Evolutionary conservation across 2,329 filamentous ascomycete genomes (phyloP), one percentile per base, ranked within the genome.

Genomic region (Hypomyces rosellus): DNA sequence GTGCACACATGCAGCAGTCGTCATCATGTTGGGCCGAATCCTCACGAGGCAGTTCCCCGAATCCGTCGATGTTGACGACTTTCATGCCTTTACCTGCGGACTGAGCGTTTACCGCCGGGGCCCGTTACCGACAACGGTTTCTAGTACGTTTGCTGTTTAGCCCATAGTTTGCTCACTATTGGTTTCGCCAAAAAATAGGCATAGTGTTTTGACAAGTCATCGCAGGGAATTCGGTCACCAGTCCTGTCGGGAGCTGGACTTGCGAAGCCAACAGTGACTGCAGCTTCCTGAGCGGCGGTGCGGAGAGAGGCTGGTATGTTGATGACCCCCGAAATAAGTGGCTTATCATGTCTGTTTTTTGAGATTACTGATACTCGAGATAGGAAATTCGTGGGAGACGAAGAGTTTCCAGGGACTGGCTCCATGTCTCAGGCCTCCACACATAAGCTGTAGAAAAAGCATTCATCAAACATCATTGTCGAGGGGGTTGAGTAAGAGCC

Each of bases 1-100:
- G 37, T 96, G 89, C 69, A 86, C 88, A 1, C 93, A 99, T 71
- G 93, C 93, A 1, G 93, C 93, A 4, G 82, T 85, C 11, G 80
- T 97, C 61, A 96, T 99, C 64, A 86, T 88, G 8, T 80, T 93
- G 57, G 92, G 92, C 1, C 79, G 93, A 38, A 84, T 82, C 1
- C 72, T 99, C 59, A 96, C 91, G 2, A 90, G 89, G 0, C 61
- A 68, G 16, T 84, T 92, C 77, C 91, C 91, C 0, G 77, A 81
- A 1, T 81, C 86, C 63, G 74, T 82, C 30, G 81, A 80, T 7
- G 78, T 79, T 47, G 86, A 93, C 55, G 91, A 96, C 66, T 96
- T 96, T 65, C 74, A 78, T 52, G 89, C 89, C 54, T 95, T 85
- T 65, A 96, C 90, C 2, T 92, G 89, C 62, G 85, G 88, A 1